Base-by-base conservation (phyloP, 306 rosid genomes). In the Sophora flavescens region DNA sequence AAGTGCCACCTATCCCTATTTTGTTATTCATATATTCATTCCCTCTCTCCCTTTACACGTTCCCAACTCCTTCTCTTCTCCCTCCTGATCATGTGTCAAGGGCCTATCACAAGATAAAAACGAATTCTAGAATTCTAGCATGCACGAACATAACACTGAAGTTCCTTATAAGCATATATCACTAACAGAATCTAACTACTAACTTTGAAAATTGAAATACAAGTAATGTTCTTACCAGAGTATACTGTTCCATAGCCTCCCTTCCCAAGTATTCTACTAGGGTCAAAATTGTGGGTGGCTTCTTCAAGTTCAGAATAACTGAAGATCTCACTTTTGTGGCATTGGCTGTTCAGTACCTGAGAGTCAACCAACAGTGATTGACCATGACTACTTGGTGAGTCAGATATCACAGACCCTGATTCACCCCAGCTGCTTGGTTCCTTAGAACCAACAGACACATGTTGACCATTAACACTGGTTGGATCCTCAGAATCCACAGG, bases 231-330 rank as follows among this genome's bases (percentile, higher is more conserved):
- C 78, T 64, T 71, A 80, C 84, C 87, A 7, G 14, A 68, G 76
- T 84, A 84, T 14, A 84, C 84, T 6, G 72, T 80, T 22, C 84
- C 87, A 51, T 75, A 77, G n/a, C 75, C 70, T 57, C 87, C 87
- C 3, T 28, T 73, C 5, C 84, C 87, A 54, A 80, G 84, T 45
- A 47, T 11, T 41, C 66, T 84, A 22, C n/a, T 35, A 17, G 57
- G 12, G 30, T 80, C 82, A 70, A 84, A 84, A 9, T 76, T 71
- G 38, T 59, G 15, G 14, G 87, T 80, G 36, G 87, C 84, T 63
- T 56, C 52, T 70, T 75, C 58, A 30, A 84, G 84, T 58, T 79
- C 87, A 39, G 79, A 63, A 77, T 79, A 79, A 47, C 42, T 12
- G 48, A 75, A 75, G 68, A 74, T 50, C 74, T 74, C 67, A 74